These are phyloP conservation scores for Syzygium aromaticum DNA, from an alignment of 345 rosid species.

Conservation along the genomic window DNA sequence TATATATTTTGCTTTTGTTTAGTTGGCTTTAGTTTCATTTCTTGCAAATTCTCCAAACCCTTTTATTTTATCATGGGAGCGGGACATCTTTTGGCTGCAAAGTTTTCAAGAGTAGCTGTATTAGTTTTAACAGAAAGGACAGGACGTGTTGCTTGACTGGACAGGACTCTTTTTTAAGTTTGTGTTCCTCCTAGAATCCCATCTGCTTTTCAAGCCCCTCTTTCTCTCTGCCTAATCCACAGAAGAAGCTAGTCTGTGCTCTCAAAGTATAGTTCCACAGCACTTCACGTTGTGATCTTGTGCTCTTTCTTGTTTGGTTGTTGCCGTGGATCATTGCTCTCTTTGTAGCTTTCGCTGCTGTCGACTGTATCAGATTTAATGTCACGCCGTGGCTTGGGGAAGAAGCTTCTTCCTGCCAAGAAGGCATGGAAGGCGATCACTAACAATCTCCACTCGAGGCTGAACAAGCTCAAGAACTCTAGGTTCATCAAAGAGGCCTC, in stretches of 20 bases:
- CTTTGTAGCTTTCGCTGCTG: not conserved
- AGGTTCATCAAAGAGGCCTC: slow-evolving; percentile 31
- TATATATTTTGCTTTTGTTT: not conserved
- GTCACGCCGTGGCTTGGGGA: slow-evolving; percentile 36
- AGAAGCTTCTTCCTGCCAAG: slow-evolving; percentile 57
- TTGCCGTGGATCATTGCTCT: not conserved
- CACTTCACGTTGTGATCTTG: not conserved
- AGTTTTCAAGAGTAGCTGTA: not conserved
- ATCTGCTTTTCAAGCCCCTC: not conserved
- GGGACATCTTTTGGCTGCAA: not conserved
- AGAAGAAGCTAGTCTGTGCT: not conserved
- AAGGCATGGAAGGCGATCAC: slow-evolving; percentile 53
- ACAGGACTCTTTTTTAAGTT: not conserved
- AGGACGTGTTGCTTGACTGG: not conserved
- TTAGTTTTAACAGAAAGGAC: not conserved
- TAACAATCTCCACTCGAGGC: slow-evolving; percentile 31
- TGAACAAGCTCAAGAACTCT: slow-evolving; percentile 27
- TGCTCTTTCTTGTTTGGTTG: not conserved
- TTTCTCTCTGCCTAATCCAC: not conserved
- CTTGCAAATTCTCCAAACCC: not conserved
- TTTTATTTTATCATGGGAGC: not conserved
- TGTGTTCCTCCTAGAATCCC: not conserved
- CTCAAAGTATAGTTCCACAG: not conserved
- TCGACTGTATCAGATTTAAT: slow-evolving; percentile 3
- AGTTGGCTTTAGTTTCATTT: not conserved